phyloP scores from a whole-genome alignment of 352 stramenopile genomes.

The Phytophthora meadii region DNA sequence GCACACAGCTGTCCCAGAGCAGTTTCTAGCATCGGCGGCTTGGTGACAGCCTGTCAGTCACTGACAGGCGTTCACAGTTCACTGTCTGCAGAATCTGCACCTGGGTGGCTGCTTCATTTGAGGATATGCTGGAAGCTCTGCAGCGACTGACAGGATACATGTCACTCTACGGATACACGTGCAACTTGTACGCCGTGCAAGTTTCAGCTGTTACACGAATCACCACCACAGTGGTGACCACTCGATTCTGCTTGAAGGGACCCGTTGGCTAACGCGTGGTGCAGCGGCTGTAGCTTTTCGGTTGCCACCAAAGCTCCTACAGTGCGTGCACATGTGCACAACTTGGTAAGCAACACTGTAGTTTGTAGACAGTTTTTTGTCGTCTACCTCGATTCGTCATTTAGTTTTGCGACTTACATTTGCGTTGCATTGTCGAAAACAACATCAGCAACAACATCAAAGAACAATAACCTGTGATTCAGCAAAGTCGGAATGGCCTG shows the following conservation, averaged over 20 bases:
- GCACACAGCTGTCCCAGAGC: conserved; percentile 8
- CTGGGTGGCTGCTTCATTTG: conserved; percentile 3
- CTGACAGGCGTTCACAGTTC: no score
- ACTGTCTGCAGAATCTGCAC: no score
- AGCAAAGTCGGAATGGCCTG: no score
- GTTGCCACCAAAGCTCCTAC: background rate
- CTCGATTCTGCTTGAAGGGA: conserved; percentile 34
- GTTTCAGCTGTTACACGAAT: background rate
- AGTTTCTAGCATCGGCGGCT: conserved; percentile 21
- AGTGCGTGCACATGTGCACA: no score
- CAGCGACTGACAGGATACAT: conserved; percentile 31
- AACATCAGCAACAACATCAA: no score
- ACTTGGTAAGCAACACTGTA: no score
- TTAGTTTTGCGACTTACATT: no score
- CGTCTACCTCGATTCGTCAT: no score
- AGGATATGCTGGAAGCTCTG: conserved; percentile 7
- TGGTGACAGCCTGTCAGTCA: no score
- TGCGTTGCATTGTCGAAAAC: no score
- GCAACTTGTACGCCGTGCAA: background rate
- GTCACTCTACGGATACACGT: conserved; percentile 20
- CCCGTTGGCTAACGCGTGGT: conserved; percentile 28
- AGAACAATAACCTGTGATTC: no score
- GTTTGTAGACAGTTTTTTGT: no score
- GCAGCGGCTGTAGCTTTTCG: background rate
- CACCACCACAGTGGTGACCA: background rate